Conservation (phyloP, 768 basidiomycete genomes). For the Lentinula aciculospora region DNA sequence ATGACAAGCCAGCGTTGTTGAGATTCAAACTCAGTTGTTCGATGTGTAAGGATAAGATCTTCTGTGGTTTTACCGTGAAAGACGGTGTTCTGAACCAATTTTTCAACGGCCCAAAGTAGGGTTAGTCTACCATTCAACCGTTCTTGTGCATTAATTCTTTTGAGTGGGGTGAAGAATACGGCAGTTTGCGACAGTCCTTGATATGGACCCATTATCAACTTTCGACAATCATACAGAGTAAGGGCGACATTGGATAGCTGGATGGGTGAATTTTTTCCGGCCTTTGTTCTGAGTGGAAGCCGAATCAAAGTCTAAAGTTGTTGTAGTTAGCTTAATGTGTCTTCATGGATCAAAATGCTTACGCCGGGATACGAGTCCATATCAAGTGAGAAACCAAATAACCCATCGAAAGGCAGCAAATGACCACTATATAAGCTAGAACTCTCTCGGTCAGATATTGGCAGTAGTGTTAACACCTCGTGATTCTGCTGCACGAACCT, state of each 20-base stretch:
- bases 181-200: slow-evolving; percentile 10
- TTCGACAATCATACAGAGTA: slow-evolving; percentile 9
- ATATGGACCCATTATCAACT: slow-evolving; percentile 11
- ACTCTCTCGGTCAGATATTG: background rate
- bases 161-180: slow-evolving; percentile 12
- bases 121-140: background rate
- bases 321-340: background rate
- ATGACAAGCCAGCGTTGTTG: background rate
- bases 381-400: slow-evolving; percentile 32
- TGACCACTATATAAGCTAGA: slow-evolving; percentile 38
- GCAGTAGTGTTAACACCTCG: no score
- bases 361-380: slow-evolving; percentile 33
- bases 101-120: no score
- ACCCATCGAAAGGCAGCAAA: slow-evolving; percentile 28
- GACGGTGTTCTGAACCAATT: no score
- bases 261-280: slow-evolving; percentile 9
- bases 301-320: slow-evolving; percentile 15
- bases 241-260: background rate
- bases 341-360: slow-evolving; percentile 11
- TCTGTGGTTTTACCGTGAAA: no score
- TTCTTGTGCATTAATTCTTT: slow-evolving; percentile 3
- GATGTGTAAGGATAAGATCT: background rate
- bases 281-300: slow-evolving; percentile 10
- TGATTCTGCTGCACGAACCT: no score
- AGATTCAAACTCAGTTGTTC: background rate